Conservation (phyloP, 2,329 filamentous ascomycete genomes). For the Calonectria multiphialidica region DNA sequence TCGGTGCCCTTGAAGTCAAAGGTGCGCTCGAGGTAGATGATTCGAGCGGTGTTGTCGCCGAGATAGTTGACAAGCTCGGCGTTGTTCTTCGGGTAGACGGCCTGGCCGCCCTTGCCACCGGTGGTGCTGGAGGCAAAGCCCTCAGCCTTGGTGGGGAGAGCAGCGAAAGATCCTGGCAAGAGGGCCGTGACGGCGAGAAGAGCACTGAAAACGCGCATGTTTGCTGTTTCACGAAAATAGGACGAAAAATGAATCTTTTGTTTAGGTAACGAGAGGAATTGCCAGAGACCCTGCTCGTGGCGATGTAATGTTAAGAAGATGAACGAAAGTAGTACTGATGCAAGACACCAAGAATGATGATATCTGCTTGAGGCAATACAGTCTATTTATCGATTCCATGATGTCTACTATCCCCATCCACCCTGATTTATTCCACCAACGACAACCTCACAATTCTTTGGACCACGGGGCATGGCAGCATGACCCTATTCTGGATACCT, state of each 20-base stretch:
- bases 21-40: constrained; percentile 68
- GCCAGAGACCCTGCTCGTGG: background rate
- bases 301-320: background rate
- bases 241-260: background rate
- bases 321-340: background rate
- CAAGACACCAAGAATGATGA: background rate
- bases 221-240: background rate
- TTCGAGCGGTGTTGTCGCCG: constrained; percentile 61
- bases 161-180: background rate
- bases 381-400: background rate
- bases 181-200: background rate
- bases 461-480: background rate
- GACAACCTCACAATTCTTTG: background rate
- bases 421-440: background rate
- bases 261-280: background rate
- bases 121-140: background rate
- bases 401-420: background rate
- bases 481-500: background rate
- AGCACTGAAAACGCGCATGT: background rate
- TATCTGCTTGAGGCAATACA: background rate
- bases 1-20: constrained; percentile 67
- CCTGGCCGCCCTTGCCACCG: background rate
- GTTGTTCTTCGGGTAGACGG: constrained; percentile 64
- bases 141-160: background rate
- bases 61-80: constrained; percentile 70